A percentile compares a stretch with the other conserved stretches of the same genome.
Conservation (phyloP, 2,329 filamentous ascomycete species). For the Botrytis fragariae region DNA sequence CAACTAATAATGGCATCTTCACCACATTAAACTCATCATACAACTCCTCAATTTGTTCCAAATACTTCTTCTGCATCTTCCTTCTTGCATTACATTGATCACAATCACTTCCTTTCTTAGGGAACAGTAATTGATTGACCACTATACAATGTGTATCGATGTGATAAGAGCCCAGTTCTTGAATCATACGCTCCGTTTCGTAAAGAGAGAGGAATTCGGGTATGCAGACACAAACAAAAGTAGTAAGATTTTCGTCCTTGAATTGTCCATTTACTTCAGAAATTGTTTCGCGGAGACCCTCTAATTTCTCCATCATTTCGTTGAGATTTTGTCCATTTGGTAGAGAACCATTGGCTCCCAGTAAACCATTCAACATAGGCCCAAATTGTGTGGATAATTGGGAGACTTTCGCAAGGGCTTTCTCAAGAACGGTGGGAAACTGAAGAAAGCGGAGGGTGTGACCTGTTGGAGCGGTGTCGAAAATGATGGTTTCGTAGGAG, state of each 20-base stretch:
- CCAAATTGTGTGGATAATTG: conserved; percentile 93
- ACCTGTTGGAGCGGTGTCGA: conserved; percentile 96
- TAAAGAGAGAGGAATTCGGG: conserved; percentile 95
- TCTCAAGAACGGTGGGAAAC: conserved; percentile 96
- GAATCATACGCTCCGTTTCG: conserved; percentile 99
- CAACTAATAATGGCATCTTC: conserved; percentile 92
- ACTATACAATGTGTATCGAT: conserved; percentile 98
- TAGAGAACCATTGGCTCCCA: conserved; percentile 63
- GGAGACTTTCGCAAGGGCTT: conserved; percentile 94
- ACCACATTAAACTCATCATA: conserved; percentile 99
- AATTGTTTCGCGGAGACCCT: conserved; percentile 88
- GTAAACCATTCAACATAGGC: conserved; percentile 89
- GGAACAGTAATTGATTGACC: conserved; percentile 96
- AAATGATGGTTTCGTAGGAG: conserved; percentile 98
- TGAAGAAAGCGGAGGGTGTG: conserved; percentile 98
- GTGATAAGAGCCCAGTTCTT: conserved; percentile 87
- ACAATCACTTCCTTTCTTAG: conserved; percentile 77
- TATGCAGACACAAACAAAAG: conserved; percentile 98
- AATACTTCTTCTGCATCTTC: conserved; percentile 99
- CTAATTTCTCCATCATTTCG: conserved; percentile 93
- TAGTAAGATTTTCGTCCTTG: conserved; percentile 93
- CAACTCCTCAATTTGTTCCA: conserved; percentile 96
- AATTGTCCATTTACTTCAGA: conserved; percentile 96
- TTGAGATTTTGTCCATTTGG: conserved; percentile 91
- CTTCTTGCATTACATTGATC: conserved; percentile 92